Evolutionary conservation across 2,329 filamentous ascomycete species (phyloP).

Genomic region (Madurella mycetomatis): DNA sequence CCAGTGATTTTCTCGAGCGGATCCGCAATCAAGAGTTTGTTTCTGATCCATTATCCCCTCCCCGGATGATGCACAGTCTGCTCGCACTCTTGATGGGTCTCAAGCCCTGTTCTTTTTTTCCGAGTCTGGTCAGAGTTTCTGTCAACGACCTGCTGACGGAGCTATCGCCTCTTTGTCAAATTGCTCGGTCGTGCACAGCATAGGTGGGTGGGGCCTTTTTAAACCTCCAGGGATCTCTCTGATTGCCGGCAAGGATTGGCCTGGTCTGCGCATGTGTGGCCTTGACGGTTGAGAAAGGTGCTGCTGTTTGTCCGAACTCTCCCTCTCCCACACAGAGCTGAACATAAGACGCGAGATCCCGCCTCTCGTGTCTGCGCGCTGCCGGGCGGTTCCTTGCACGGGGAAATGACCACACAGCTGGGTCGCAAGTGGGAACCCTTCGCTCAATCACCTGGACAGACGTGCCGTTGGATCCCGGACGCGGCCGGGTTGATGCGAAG

Average conservation of each 20-base stretch:
- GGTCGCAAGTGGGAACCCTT: constrained; percentile 11
- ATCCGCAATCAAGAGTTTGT: neutral
- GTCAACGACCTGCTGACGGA: no score
- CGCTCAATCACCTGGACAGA: constrained; percentile 7
- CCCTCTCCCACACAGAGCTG: constrained; percentile 9
- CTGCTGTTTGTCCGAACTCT: constrained; percentile 9
- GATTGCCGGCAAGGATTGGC: constrained; percentile 21
- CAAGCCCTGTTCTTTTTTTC: no score
- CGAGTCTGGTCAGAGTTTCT: no score
- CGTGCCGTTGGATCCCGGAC: constrained; percentile 17
- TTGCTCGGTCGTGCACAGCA: constrained; percentile 15
- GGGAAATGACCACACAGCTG: constrained; percentile 16
- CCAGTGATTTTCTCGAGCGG: neutral
- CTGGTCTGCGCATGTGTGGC: constrained; percentile 15
- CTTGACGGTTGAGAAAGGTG: neutral
- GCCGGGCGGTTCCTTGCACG: constrained; percentile 15
- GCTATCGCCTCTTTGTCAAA: constrained; percentile 1
- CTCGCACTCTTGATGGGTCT: no score
- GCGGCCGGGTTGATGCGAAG: constrained; percentile 12
- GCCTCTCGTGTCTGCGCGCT: constrained; percentile 9
- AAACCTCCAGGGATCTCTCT: constrained; percentile 15
- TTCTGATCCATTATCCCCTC: neutral
- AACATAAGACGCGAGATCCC: constrained; percentile 14
- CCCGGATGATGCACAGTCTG: no score
- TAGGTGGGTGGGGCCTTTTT: constrained; percentile 17